Percentiles rank a stretch among this genome's conserved stretches.
Evolutionary conservation across 257 asterid genomes (phyloP).

Genomic region (Gentiana dahurica): DNA sequence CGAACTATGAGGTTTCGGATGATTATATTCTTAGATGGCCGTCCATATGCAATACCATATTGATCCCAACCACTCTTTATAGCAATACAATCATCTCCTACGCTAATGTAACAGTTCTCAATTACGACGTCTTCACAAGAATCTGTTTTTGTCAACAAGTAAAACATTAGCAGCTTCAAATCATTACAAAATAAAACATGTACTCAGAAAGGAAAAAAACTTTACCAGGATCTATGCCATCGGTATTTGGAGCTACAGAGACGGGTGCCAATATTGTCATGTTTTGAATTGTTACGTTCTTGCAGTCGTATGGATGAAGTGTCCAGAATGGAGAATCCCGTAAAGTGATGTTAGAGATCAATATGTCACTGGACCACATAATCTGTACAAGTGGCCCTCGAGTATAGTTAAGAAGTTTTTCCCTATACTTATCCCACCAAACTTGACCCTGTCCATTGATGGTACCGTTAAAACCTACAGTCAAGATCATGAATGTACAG

Average conservation of each 20-base stretch:
- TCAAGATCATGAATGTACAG: background rate
- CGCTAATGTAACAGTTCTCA: conserved; percentile 93
- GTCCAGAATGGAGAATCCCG: conserved; percentile 51
- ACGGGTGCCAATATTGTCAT: conserved; percentile 35
- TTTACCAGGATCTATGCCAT: conserved; percentile 43
- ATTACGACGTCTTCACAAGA: conserved; percentile 89
- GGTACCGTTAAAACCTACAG: conserved; percentile 39
- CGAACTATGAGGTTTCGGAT: conserved; percentile 83
- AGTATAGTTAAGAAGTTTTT: conserved; percentile 38
- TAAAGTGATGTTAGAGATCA: conserved; percentile 29
- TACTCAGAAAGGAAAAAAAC: background rate
- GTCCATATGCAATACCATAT: conserved; percentile 66
- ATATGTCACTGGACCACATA: conserved; percentile 42
- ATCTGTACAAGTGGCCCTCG: conserved; percentile 45
- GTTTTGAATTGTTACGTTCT: conserved; percentile 28
- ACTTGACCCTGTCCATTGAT: conserved; percentile 46
- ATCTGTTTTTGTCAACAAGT: conserved; percentile 37
- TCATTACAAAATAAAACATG: too few relatives aligned
- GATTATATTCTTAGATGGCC: conserved; percentile 72
- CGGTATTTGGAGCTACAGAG: conserved; percentile 44
- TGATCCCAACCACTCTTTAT: conserved; percentile 99
- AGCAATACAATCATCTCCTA: conserved; percentile 91
- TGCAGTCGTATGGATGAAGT: conserved; percentile 43
- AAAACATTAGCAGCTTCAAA: conserved; percentile 6
- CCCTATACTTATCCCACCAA: conserved; percentile 44